Conservation (phyloP, 139 green algal species). For the Coelastrella sp. region DNA sequence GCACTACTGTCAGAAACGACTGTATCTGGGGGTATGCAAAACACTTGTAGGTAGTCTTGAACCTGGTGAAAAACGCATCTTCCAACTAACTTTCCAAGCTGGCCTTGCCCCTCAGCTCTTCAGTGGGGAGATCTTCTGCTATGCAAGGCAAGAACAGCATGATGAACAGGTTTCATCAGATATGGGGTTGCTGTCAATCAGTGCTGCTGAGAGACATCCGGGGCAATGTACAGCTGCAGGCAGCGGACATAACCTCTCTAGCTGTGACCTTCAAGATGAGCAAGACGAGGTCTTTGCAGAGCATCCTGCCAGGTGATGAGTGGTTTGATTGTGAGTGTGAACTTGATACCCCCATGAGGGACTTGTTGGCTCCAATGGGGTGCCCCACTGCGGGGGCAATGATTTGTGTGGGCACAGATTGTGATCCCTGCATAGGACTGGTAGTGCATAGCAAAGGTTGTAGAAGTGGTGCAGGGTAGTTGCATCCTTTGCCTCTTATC, state of each 20-base stretch:
- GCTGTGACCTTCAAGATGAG: neutral
- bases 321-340: too few species aligned
- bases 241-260: too few species aligned
- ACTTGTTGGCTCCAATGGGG: too few species aligned
- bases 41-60: conserved; percentile 39
- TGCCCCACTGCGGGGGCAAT: too few species aligned
- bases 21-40: too few species aligned
- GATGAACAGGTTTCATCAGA: conserved; percentile 1
- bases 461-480: too few species aligned
- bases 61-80: neutral
- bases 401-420: too few species aligned
- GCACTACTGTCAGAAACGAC: too few species aligned
- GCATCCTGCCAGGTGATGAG: conserved; percentile 47
- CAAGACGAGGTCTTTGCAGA: conserved; percentile 54
- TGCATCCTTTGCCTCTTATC: too few species aligned
- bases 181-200: neutral
- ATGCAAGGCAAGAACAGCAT: neutral
- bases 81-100: conserved; percentile 25
- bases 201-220: neutral
- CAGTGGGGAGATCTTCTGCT: conserved; percentile 35
- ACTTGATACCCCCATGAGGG: too few species aligned
- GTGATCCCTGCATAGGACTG: too few species aligned
- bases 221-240: neutral
- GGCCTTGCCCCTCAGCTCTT: conserved; percentile 35
- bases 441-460: too few species aligned